A percentile compares a stretch with the other conserved stretches of the same genome.
Conservation (phyloP, 1,284 basidiomycete genomes). For the Ganoderma lucidum region DNA sequence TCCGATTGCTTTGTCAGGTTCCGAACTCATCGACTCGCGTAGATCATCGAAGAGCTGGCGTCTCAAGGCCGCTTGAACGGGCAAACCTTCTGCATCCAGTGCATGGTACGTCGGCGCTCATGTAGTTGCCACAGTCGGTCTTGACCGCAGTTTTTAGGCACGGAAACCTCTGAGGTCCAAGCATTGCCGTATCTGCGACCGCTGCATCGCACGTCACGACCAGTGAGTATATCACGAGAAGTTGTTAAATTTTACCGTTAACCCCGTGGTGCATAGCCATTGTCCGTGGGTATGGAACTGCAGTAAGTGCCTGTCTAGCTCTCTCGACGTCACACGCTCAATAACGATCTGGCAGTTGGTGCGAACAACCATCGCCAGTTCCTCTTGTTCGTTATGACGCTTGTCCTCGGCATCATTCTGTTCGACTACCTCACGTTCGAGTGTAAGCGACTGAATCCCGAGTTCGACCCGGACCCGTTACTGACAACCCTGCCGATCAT, state of each 20-base stretch:
- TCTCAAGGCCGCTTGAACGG: conserved; percentile 91
- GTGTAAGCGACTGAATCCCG: conserved; percentile 60
- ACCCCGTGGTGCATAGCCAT: conserved; percentile 61
- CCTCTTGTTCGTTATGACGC: conserved; percentile 85
- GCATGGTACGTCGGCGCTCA: conserved; percentile 67
- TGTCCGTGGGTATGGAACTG: conserved; percentile 99
- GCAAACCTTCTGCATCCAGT: conserved; percentile 94
- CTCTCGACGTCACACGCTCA: conserved; percentile 17
- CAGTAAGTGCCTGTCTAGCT: conserved; percentile 57
- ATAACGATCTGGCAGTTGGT: conserved; percentile 68
- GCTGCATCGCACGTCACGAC: conserved; percentile 90
- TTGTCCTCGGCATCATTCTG: conserved; percentile 81
- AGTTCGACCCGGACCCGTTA: conserved; percentile 1
- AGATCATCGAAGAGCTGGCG: conserved; percentile 92
- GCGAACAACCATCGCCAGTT: conserved; percentile 96
- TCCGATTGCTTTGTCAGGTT: not conserved
- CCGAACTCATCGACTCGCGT: conserved; percentile 10
- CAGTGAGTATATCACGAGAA: conserved; percentile 68
- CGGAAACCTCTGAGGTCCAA: conserved; percentile 94
- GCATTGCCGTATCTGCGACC: conserved; percentile 93
- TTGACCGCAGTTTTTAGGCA: conserved; percentile 54
- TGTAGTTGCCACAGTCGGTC: too few relatives aligned
- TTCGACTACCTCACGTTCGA: conserved; percentile 87
- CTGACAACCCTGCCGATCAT: not conserved
- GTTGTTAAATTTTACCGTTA: conserved; percentile 1